phyloP scores from a whole-genome alignment of 768 basidiomycete species.

The Trametes elegans region DNA sequence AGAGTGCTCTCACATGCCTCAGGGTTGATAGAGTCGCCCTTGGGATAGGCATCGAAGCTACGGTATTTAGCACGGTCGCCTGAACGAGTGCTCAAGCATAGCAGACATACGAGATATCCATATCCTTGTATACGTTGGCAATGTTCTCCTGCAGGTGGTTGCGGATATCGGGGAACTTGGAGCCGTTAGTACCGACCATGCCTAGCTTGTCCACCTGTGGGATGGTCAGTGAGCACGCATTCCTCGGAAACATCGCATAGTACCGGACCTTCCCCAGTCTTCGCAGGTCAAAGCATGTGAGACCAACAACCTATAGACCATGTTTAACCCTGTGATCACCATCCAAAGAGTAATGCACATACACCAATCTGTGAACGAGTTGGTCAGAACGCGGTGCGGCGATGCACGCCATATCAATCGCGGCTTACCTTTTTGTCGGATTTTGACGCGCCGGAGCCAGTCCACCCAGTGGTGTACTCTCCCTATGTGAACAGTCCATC shows the following conservation, averaged over 20 bases:
- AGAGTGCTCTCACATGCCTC: conserved; percentile 68
- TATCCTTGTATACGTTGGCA: conserved; percentile 77
- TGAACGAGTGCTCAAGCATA: not conserved
- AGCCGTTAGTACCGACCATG: conserved; percentile 90
- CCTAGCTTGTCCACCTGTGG: conserved; percentile 63
- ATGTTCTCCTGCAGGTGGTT: conserved; percentile 82
- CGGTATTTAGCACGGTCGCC: not conserved
- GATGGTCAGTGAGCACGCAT: not conserved
- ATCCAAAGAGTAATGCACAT: conserved; percentile 29
- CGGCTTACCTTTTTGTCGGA: conserved; percentile 92
- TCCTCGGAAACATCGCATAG: not conserved
- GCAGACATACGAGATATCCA: conserved; percentile 70
- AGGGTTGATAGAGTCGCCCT: conserved; percentile 62
- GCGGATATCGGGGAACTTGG: conserved; percentile 84
- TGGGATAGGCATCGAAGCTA: conserved; percentile 81
- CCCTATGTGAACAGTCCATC: conserved; percentile 40
- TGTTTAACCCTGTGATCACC: not conserved
- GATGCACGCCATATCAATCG: not conserved
- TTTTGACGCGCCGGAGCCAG: conserved; percentile 85
- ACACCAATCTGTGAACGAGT: conserved; percentile 58
- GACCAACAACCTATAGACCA: conserved; percentile 68
- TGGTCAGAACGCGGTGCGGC: not conserved
- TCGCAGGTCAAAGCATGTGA: conserved; percentile 88
- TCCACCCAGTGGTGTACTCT: conserved; percentile 96
- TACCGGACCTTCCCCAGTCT: conserved; percentile 68